Base-by-base conservation (phyloP, 2,329 filamentous ascomycete genomes). In the Cryphonectria parasitica region DNA sequence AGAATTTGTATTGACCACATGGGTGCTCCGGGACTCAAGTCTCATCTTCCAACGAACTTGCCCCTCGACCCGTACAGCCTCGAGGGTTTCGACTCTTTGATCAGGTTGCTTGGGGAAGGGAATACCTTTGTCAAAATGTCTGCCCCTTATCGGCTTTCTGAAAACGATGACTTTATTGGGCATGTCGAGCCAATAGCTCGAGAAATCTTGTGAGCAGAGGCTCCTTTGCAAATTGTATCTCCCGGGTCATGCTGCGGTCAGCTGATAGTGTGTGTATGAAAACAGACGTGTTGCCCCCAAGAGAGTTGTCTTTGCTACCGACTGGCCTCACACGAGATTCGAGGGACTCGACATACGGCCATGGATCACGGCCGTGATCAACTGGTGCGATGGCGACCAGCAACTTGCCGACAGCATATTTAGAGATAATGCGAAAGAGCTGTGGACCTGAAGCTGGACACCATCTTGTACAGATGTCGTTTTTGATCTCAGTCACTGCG, bases 301-400 rank as follows among this genome's bases (percentile, higher is more conserved):
- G 0, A 71, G 69, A 54, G 73, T 75, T 22, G 75, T 78, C 2
- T 74, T 73, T 58, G 74, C 73, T 3, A 73, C 73, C n/a, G 74
- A 75, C 71, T 75, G 76, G 76, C 75, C 76, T 31, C 76, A 77
- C 71, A 91, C 89, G 3, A 81, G 88, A 17, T 90, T 87, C 71
- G 85, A 89, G 31, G 84, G 84, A 2, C 74, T 89, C 2, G 84
- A 90, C 74, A 86, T 89, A 31, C 80, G 77, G 63, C 85, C 84
- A 0, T 90, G 87, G 76, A 82, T 88, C 39, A 82, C 88, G 70
- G 81, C 78, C 67, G 86, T 87, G 64, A 76, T 90, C 68, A 80
- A 84, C 19, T 86, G 87, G 83, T 88, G 86, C 73, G 82, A 79
- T 1, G 79, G 81, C 0, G 80, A 85, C 67, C 78, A 81, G 6